These are phyloP conservation scores for Penicillium soppii DNA, from an alignment of 495 filamentous ascomycete genomes.

Conservation along the genomic window DNA sequence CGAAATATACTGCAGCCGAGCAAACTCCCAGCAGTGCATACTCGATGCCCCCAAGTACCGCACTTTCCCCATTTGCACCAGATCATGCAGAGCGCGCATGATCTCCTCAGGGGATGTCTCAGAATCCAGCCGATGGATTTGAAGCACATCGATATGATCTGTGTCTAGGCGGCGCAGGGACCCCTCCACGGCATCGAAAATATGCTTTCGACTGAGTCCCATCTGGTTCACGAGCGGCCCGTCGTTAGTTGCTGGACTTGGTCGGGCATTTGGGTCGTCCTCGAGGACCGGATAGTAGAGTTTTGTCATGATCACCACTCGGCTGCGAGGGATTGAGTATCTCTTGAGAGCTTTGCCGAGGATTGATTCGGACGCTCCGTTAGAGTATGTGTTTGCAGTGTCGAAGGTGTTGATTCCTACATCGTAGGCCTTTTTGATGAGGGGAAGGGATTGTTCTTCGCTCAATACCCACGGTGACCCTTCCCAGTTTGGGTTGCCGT, in stretches of 20 bases:
- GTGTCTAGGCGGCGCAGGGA: conserved; percentile 48
- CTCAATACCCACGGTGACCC: conserved; percentile 55
- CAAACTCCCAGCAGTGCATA: conserved; percentile 40
- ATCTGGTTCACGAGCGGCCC: conserved; percentile 42
- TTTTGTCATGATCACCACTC: conserved; percentile 72
- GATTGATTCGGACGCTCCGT: conserved; percentile 65
- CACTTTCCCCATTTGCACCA: conserved; percentile 62
- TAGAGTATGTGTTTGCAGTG: conserved; percentile 60
- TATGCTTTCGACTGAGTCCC: conserved; percentile 50
- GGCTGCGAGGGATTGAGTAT: conserved; percentile 70
- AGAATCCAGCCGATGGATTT: conserved; percentile 52
- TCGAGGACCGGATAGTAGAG: conserved; percentile 58
- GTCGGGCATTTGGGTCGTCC: conserved; percentile 15
- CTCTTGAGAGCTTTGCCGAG: conserved; percentile 68
- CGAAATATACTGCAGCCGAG: conserved; percentile 42
- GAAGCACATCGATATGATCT: conserved; percentile 55
- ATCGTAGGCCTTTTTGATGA: conserved; percentile 68
- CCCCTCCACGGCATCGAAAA: conserved; percentile 52
- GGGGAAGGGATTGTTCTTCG: conserved; percentile 60
- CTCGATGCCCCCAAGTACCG: conserved; percentile 62
- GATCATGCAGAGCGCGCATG: conserved; percentile 69
- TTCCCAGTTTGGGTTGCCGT: conserved; percentile 55
- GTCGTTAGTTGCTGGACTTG: conserved; percentile 22
- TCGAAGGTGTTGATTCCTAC: conserved; percentile 59
- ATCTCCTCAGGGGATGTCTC: conserved; percentile 64